Base-by-base conservation (phyloP, 805 yeast genomes). In the Candida odintsovae region DNA sequence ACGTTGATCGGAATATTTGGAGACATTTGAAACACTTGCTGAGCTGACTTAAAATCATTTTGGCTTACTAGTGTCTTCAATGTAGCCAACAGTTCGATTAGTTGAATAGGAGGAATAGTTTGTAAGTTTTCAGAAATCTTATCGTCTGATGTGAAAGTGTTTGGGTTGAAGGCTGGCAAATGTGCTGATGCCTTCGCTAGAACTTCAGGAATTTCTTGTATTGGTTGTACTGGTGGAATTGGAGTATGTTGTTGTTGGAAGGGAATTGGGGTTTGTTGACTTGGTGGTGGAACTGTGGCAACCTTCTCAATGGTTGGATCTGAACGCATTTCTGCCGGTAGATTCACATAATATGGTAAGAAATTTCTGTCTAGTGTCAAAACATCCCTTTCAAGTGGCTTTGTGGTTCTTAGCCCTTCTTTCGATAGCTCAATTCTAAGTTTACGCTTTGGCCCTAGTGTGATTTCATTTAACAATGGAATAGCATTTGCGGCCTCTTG, bases 51-150 rank as follows among this genome's bases (percentile, higher is more conserved):
- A 33, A 77, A 31, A 22, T 48, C 47, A 43, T 56, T 50, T 12
- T 48, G 35, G 12, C 42, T 38, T 35, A 55, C 35, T 7, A 81
- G 66, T 29, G 75, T 72, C 62, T 84, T 85, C 51, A 86, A 65
- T 50, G 81, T 83, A 7, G 90, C 76, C 21, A 86, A 70, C 38
- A 85, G 69, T 58, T 84, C 90, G 28, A 86, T 77, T 45, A 86
- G 65, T 52, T 82, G 83, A 15, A 82, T 76, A 4, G 94, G 94
- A 3, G 88, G 83, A 19, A 85, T 76, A 39, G 76, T 68, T 49
- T 83, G 74, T 49, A 86, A 65, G 25, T 82, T 83, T 48, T 74
- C 70, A 26, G 83, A 81, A 39, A 83, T 78, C 37, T 75, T 75
- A 55, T 82, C 88, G 33, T 78, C 73, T 4, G 72, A 64, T 19